Conservation (phyloP, 306 rosid genomes). For the Cucumis sativus region DNA sequence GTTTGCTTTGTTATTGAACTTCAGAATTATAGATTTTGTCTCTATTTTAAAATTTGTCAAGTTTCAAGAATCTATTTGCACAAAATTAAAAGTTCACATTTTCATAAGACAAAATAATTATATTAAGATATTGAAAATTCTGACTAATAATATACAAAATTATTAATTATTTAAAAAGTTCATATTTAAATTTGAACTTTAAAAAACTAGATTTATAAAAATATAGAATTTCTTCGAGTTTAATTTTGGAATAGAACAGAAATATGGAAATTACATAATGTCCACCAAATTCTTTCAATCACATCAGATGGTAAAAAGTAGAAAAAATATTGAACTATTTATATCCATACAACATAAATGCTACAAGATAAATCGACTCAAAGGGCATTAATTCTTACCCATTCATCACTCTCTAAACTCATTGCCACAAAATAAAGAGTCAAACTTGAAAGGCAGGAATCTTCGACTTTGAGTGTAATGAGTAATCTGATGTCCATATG, state of each 20-base stretch:
- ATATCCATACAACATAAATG: slow-evolving; percentile 35
- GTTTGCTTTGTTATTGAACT: too few species aligned
- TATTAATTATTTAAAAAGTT: too few species aligned
- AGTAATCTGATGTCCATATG: neutral
- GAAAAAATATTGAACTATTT: slow-evolving; percentile 2
- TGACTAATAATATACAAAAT: too few species aligned
- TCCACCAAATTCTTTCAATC: neutral
- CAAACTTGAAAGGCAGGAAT: neutral
- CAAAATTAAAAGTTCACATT: too few species aligned
- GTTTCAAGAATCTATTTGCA: too few species aligned
- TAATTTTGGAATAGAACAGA: neutral
- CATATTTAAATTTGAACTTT: too few species aligned
- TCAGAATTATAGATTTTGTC: too few species aligned
- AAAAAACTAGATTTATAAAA: too few species aligned
- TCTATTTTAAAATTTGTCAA: too few species aligned
- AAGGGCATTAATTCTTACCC: neutral
- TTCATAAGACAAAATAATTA: too few species aligned
- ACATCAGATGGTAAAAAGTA: slow-evolving; percentile 13
- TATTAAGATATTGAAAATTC: too few species aligned
- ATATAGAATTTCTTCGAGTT: neutral
- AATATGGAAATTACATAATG: neutral
- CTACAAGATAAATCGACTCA: slow-evolving; percentile 16
- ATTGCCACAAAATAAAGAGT: neutral
- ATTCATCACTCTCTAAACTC: neutral
- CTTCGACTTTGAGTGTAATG: neutral